Base-by-base conservation (phyloP, 129 eudicot species). In the Centaurea solstitialis region DNA sequence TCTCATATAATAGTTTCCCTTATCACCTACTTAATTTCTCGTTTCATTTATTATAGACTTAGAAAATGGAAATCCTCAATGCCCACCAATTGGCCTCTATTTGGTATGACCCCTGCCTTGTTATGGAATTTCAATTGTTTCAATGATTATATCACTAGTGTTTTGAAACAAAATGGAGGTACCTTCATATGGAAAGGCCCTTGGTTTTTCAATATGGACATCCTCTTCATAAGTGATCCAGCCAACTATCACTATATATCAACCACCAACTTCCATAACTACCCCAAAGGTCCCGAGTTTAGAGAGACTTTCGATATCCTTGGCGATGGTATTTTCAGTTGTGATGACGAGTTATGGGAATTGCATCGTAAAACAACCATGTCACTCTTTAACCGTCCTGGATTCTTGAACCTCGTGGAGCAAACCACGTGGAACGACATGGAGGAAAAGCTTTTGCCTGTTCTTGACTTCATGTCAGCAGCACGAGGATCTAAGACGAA, bases 111-210 rank as follows among this genome's bases (percentile, higher is more conserved):
- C 30, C 30, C 30, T 0, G 53, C 35, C 23, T 74, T 86, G 33
- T 6, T 89, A 1, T 47, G 22, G 12, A 85, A 89, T 61, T 7
- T 20, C 35, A 78, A 80, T 28, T 82, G 87, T 17, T 1, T 85
- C 9, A 90, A 87, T 23, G 80, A 85, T 3, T 83, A 45, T 53
- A 18, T 37, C 3, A 83, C 88, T 5, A 82, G 85, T 23, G 0
- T 84, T 26, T 64, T 87, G 39, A 35, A 10, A 50, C 57, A 28
- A 24, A 40, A 9, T 61, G 79, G 86, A 0, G 82, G 84, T 4
- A 83, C 88, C 0, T 81, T 83, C 68, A 20, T 37, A 33, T 74
- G 81, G 64, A 81, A 76, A 79, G 93, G 93, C 7, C 91, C 89
- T 9, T 79, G 82, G 75, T 80, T 89, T 72, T 18, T 86, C 37